A percentile compares a stretch with the other conserved stretches of the same genome.
Conservation (phyloP, 2,329 filamentous ascomycete genomes). For the Chrysosporium queenslandicum region DNA sequence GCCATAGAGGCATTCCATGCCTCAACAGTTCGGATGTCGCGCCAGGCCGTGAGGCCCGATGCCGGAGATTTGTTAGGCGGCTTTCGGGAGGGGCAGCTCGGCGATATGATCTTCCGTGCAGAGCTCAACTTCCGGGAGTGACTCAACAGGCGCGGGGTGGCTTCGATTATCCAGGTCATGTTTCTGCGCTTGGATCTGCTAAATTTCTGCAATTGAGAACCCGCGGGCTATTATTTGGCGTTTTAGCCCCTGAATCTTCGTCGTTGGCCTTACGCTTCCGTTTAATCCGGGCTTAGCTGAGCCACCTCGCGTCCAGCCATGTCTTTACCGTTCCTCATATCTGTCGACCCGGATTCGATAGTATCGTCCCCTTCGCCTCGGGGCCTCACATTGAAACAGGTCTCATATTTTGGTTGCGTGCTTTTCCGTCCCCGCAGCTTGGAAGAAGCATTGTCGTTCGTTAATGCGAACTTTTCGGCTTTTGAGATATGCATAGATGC, state of each 20-base stretch:
- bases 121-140: background rate
- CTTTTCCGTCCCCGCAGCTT: constrained; percentile 43
- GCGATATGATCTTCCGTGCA: background rate
- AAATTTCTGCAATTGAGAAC: background rate
- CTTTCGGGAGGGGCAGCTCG: background rate
- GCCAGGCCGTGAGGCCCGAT: too few species aligned
- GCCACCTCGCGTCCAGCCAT: constrained; percentile 22
- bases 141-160: background rate
- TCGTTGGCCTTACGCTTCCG: background rate
- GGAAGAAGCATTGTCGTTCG: constrained; percentile 39
- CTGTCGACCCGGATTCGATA: constrained; percentile 26
- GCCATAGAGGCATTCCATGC: too few species aligned
- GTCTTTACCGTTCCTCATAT: constrained; percentile 36
- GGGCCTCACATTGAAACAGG: constrained; percentile 44
- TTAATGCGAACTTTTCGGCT: constrained; percentile 47
- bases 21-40: too few species aligned
- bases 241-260: background rate
- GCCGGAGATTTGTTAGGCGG: too few species aligned
- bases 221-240: background rate
- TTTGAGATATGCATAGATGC: constrained; percentile 66
- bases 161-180: background rate
- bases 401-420: constrained; percentile 51
- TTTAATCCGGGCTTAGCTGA: background rate
- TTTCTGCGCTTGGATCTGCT: background rate
- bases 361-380: constrained; percentile 37